These are phyloP conservation scores for Tephrocybe sp. DNA, from an alignment of 768 basidiomycete species.

Conservation along the genomic window DNA sequence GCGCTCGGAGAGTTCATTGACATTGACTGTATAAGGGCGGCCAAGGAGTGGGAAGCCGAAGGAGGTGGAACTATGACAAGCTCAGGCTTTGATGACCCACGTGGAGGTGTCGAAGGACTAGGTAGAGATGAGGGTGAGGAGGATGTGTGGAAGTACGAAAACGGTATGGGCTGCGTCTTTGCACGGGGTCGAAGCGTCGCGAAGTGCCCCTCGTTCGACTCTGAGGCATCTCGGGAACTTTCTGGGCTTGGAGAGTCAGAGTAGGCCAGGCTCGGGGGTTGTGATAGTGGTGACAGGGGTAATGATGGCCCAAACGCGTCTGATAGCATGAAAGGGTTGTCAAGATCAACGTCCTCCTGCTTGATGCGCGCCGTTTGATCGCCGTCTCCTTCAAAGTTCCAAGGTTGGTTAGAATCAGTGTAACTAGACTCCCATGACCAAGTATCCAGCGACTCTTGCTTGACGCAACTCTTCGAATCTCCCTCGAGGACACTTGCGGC, in stretches of 20 bases:
- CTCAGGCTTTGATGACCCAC: constrained; percentile 21
- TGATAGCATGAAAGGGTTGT: constrained; percentile 32
- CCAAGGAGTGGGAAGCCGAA: constrained; percentile 29
- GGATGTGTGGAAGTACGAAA: constrained; percentile 22
- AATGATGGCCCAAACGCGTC: constrained; percentile 26
- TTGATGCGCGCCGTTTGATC: constrained; percentile 36
- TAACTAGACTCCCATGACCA: constrained; percentile 46
- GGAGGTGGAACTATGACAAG: constrained; percentile 20
- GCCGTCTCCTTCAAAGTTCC: constrained; percentile 30
- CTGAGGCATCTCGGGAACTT: constrained; percentile 9
- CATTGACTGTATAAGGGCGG: constrained; percentile 40
- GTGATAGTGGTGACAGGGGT: constrained; percentile 28
- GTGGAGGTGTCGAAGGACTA: constrained; percentile 16
- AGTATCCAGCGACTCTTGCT: constrained; percentile 42
- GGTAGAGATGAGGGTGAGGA: constrained; percentile 10
- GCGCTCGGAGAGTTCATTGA: constrained; percentile 37
- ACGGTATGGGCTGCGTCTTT: constrained; percentile 32
- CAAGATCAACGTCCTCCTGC: constrained; percentile 47
- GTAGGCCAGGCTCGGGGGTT: constrained; percentile 26
- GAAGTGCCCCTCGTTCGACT: constrained; percentile 15
- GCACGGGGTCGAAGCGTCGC: constrained; percentile 38
- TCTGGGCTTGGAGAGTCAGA: constrained; percentile 24
- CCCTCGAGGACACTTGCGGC: constrained; percentile 29
- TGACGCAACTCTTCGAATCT: constrained; percentile 31
- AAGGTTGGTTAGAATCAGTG: constrained; percentile 22